These are phyloP conservation scores for Aureobasidium leucospermi DNA, from an alignment of 2,329 filamentous ascomycete genomes.

Conservation along the genomic window DNA sequence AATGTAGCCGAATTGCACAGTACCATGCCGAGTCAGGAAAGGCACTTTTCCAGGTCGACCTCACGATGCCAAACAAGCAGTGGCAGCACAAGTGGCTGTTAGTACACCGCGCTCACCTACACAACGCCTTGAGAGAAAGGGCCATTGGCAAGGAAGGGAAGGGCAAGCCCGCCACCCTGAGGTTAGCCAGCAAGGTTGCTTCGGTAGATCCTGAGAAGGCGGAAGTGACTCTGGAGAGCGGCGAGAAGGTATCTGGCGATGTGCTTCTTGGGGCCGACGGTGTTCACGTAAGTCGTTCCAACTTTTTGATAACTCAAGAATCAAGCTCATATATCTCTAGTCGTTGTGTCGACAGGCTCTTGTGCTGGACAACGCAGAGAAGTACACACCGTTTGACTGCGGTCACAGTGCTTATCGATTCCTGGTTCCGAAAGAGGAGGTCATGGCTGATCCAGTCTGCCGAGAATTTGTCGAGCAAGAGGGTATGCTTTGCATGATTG, in stretches of 20 bases:
- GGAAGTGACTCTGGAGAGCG: slow-evolving; percentile 22
- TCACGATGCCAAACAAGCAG: slow-evolving; percentile 16
- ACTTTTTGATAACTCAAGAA: no score
- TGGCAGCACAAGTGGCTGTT: slow-evolving; percentile 26
- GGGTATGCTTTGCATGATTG: slow-evolving; percentile 39
- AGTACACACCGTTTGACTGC: slow-evolving; percentile 23
- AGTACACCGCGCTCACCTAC: slow-evolving; percentile 25
- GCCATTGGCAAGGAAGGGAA: slow-evolving; percentile 20
- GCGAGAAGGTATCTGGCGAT: slow-evolving; percentile 23
- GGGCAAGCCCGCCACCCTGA: slow-evolving; percentile 21
- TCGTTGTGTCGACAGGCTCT: slow-evolving; percentile 21
- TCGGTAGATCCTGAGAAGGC: slow-evolving; percentile 21
- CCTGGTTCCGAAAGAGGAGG: slow-evolving; percentile 39
- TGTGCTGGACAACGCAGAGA: slow-evolving; percentile 20
- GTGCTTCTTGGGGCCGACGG: slow-evolving; percentile 28
- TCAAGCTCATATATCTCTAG: not conserved
- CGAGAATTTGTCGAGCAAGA: slow-evolving; percentile 31
- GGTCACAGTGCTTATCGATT: slow-evolving; percentile 55
- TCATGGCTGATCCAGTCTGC: slow-evolving; percentile 20
- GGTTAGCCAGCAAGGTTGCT: slow-evolving; percentile 20
- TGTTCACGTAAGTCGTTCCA: slow-evolving; percentile 19
- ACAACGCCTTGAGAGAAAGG: slow-evolving; percentile 22
- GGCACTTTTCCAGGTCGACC: slow-evolving; percentile 5
- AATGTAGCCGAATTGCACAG: slow-evolving; percentile 2
- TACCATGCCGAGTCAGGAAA: slow-evolving; percentile 13